Percentiles rank a stretch among this genome's conserved stretches.
These are phyloP conservation scores for Zasmidium angulare DNA, from an alignment of 2,329 filamentous ascomycete species.

Conservation along the genomic window DNA sequence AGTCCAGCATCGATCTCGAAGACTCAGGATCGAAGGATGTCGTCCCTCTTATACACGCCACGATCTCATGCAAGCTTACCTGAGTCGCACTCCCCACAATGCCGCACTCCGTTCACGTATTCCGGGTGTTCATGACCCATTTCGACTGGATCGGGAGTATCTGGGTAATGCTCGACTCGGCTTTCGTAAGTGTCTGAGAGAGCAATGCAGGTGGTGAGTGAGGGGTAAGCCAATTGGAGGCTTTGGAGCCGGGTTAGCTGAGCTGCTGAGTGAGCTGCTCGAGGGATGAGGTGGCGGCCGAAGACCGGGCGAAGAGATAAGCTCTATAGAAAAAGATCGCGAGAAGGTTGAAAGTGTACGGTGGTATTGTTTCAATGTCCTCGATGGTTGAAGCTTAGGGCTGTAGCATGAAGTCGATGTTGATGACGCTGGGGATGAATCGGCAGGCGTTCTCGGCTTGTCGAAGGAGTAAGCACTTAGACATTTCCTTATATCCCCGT, in stretches of 20 bases:
- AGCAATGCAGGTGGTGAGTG: not conserved
- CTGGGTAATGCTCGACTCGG: not conserved
- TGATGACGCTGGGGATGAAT: too few species aligned
- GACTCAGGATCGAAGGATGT: not conserved
- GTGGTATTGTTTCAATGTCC: not conserved
- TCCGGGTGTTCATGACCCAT: constrained; percentile 8
- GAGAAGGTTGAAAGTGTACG: too few species aligned
- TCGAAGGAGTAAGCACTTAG: too few species aligned
- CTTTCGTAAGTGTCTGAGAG: too few species aligned
- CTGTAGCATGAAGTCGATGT: too few species aligned
- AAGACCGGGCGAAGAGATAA: not conserved
- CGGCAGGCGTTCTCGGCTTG: not conserved
- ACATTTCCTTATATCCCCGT: too few species aligned
- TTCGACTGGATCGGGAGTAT: not conserved
- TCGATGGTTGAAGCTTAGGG: not conserved
- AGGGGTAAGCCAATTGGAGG: not conserved
- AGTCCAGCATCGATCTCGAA: too few species aligned
- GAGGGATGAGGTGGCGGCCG: too few species aligned
- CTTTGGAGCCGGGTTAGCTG: not conserved
- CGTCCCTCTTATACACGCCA: constrained; percentile 2
- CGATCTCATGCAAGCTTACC: constrained; percentile 5
- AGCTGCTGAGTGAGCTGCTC: not conserved
- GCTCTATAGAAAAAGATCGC: not conserved
- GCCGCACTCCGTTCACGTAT: constrained; percentile 12
- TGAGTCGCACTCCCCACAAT: constrained; percentile 14